These are phyloP conservation scores for Paramyrothecium sp. DNA, from an alignment of 2,329 filamentous ascomycete species.

Conservation along the genomic window DNA sequence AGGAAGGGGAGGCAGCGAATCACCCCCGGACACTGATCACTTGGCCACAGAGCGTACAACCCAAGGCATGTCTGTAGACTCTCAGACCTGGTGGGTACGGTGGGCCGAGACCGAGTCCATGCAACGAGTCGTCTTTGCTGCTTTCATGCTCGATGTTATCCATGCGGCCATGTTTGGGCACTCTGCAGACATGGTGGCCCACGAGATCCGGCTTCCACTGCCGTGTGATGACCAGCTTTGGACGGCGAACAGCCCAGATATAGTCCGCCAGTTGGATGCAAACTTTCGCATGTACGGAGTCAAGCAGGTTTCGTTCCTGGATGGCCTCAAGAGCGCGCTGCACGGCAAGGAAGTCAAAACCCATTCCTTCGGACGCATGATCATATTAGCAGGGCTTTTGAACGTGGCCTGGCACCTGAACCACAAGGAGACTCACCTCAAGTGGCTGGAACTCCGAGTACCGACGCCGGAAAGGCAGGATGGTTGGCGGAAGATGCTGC, in stretches of 20 bases:
- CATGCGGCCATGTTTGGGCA: slow-evolving; percentile 94
- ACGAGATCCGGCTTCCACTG: slow-evolving; percentile 81
- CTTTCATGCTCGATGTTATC: slow-evolving; percentile 85
- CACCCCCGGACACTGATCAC: slow-evolving; percentile 58
- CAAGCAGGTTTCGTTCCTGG: slow-evolving; percentile 76
- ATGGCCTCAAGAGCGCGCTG: slow-evolving; percentile 79
- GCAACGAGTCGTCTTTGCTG: slow-evolving; percentile 80
- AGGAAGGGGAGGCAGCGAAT: slow-evolving; percentile 74
- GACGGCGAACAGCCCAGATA: slow-evolving; percentile 75
- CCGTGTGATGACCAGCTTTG: slow-evolving; percentile 87
- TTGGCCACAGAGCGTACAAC: slow-evolving; percentile 35
- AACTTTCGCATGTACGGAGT: slow-evolving; percentile 76
- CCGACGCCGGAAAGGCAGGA: slow-evolving; percentile 61
- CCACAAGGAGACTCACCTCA: slow-evolving; percentile 81
- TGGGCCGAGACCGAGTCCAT: slow-evolving; percentile 92
- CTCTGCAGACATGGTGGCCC: slow-evolving; percentile 83
- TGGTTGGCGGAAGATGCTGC: slow-evolving; percentile 75
- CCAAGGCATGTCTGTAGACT: slow-evolving; percentile 30
- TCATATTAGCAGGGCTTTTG: slow-evolving; percentile 86
- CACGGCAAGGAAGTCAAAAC: slow-evolving; percentile 80
- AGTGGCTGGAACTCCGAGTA: slow-evolving; percentile 69
- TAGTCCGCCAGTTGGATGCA: slow-evolving; percentile 74
- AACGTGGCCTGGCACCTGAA: slow-evolving; percentile 92
- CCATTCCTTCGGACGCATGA: slow-evolving; percentile 84
- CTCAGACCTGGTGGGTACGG: slow-evolving; percentile 69